Base-by-base conservation (phyloP, 148 eudicot species). In the Spergularia bocconei region DNA sequence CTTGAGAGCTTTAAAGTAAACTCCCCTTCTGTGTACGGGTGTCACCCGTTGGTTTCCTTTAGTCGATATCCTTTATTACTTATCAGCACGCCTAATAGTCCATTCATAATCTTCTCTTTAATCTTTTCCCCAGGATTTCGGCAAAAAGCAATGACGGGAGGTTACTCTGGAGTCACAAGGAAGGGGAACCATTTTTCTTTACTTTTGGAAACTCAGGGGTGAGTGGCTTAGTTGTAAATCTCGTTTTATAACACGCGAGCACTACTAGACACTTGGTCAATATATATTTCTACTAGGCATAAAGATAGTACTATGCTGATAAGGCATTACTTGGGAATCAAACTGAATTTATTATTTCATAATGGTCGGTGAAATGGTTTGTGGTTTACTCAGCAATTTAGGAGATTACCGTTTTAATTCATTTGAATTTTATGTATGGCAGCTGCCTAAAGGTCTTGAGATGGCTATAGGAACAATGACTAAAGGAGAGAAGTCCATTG, bases 381-480 rank as follows among this genome's bases (percentile, higher is more conserved):
- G 1, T 29, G 51, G 6, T 47, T 47, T 29, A 14, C 23, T 63
- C 21, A 19, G 6, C 39, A 19, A 48, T 11, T 11, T 17, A 14
- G 17, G 15, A 56, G 50, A 57, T 71, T 44, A 17, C 47, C 21
- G 16, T 17, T 58, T 72, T 81, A 33, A 77, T 72, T 60, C 25
- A n/a, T 57, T 73, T 12, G 25, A 36, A 67, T 36, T 25, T 44
- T 48, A 53, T 50, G 38, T 29, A 23, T 77, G 57, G 59, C 85
- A 95, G 98, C 81, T 95, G 63, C 97, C 97, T 56, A 80, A 87
- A 84, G 99, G 99, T 81, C 91, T 95, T 76, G 99, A 95, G 85
- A 87, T 90, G 94, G 99, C 92, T 75, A 88, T 95, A 66, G 99
- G 93, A 74, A 89, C 94, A 38, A 95, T 95, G 99, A 72, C 97